Percentiles rank a stretch among this genome's conserved stretches.
phyloP scores from a whole-genome alignment of 306 rosid species.

The Cucurbita pepo region DNA sequence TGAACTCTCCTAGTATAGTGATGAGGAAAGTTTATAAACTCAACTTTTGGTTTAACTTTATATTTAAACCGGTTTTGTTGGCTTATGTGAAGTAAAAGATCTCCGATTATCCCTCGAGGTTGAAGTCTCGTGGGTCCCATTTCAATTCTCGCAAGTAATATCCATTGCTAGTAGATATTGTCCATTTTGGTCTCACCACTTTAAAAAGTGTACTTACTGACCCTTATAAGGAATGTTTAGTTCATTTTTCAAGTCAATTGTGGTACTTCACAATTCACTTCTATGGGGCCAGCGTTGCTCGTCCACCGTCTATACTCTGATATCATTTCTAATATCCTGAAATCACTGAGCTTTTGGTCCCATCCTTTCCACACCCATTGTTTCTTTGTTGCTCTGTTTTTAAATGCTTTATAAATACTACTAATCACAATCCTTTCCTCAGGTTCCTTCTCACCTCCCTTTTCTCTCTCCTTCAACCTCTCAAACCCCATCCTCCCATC shows the following conservation, averaged over 20 bases:
- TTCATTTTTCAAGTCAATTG: no score
- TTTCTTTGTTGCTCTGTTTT: not conserved
- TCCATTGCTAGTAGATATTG: no score
- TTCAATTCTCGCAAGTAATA: no score
- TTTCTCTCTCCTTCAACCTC: not conserved
- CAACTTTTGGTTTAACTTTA: not conserved
- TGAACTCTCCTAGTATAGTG: not conserved
- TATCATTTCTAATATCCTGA: no score
- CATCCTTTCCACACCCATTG: not conserved
- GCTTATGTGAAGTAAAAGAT: not conserved
- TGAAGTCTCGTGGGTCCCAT: no score
- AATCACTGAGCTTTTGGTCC: not conserved
- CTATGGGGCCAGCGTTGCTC: no score
- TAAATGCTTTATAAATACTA: conserved; percentile 43
- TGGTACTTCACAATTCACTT: no score
- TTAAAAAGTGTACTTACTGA: no score
- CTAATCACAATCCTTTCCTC: not conserved
- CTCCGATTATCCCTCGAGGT: no score
- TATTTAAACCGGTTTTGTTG: conserved; percentile 19
- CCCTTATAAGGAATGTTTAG: no score
- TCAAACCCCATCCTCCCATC: not conserved
- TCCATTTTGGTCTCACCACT: no score
- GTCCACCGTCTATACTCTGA: no score
- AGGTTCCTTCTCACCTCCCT: conserved; percentile 3
- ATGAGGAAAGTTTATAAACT: not conserved